Evolutionary conservation across 345 rosid species (phyloP).

Genomic region (Corchorus olitorius): DNA sequence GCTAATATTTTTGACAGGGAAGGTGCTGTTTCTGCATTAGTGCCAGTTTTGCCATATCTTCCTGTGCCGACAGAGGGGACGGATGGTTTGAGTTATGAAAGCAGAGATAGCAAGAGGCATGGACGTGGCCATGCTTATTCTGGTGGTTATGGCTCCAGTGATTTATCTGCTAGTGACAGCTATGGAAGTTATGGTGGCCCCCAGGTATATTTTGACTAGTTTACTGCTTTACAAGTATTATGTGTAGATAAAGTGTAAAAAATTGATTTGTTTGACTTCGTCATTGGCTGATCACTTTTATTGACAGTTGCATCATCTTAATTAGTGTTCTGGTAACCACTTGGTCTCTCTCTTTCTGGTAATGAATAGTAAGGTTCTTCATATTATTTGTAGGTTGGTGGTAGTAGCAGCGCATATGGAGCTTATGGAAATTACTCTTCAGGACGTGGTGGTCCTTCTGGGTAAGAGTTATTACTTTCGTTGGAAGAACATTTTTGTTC

Average conservation of each 20-base stretch:
- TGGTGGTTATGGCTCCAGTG: slow-evolving; percentile 75
- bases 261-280: background rate
- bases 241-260: background rate
- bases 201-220: slow-evolving; percentile 44
- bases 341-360: background rate
- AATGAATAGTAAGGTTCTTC: slow-evolving; percentile 7
- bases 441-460: slow-evolving; percentile 71
- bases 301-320: background rate
- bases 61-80: slow-evolving; percentile 72
- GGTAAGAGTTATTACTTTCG: slow-evolving; percentile 54
- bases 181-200: slow-evolving; percentile 80
- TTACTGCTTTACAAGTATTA: background rate
- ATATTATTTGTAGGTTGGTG: slow-evolving; percentile 57
- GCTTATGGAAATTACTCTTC: slow-evolving; percentile 86
- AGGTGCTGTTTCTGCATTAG: slow-evolving; percentile 69
- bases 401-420: slow-evolving; percentile 77
- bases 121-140: slow-evolving; percentile 74
- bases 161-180: slow-evolving; percentile 50
- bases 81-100: slow-evolving; percentile 52
- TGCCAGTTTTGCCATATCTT: slow-evolving; percentile 90
- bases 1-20: slow-evolving; percentile 91
- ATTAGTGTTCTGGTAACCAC: background rate
- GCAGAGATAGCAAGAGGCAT: slow-evolving; percentile 79
- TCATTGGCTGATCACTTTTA: background rate
- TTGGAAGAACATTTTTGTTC: background rate